Evolutionary conservation across 305 asterid species (phyloP).

Genomic region (Fraxinus xanthoxyloides): DNA sequence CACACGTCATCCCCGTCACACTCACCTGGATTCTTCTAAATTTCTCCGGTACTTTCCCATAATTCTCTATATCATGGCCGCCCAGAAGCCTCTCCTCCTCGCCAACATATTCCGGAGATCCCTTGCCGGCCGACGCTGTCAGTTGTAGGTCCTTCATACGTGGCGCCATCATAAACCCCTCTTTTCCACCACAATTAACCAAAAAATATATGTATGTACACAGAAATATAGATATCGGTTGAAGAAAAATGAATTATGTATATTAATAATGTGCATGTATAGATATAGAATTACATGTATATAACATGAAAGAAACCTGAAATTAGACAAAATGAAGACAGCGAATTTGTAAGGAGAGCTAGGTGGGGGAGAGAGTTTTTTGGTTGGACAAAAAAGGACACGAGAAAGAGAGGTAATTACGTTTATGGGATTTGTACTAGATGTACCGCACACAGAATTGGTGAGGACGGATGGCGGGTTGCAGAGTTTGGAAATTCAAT

Average conservation of each 20-base stretch:
- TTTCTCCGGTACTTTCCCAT: conserved; percentile 25
- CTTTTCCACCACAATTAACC: conserved; percentile 16
- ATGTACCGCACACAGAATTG: conserved; percentile 23
- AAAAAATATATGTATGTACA: conserved; percentile 11
- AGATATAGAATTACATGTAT: neutral
- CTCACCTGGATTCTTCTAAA: conserved; percentile 71
- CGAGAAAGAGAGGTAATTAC: conserved; percentile 22
- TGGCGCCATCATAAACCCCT: conserved; percentile 52
- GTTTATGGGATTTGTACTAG: conserved; percentile 41
- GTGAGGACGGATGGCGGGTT: conserved; percentile 7
- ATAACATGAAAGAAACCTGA: conserved; percentile 28
- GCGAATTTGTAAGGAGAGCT: conserved; percentile 40
- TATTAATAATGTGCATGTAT: neutral
- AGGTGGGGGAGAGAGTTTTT: conserved; percentile 16
- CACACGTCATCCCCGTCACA: conserved; percentile 97
- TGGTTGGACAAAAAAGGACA: conserved; percentile 27
- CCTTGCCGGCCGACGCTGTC: conserved; percentile 39
- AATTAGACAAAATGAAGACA: conserved; percentile 30
- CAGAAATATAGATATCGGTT: conserved; percentile 8
- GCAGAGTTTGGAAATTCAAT: conserved; percentile 3
- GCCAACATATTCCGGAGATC: conserved; percentile 29
- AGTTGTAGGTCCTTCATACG: conserved; percentile 63
- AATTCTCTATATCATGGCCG: conserved; percentile 43
- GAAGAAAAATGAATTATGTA: neutral
- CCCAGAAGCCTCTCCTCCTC: conserved; percentile 75